Evolutionary conservation across 169 alveolate genomes (phyloP).

Genomic region (Plasmodium knowlesi): DNA sequence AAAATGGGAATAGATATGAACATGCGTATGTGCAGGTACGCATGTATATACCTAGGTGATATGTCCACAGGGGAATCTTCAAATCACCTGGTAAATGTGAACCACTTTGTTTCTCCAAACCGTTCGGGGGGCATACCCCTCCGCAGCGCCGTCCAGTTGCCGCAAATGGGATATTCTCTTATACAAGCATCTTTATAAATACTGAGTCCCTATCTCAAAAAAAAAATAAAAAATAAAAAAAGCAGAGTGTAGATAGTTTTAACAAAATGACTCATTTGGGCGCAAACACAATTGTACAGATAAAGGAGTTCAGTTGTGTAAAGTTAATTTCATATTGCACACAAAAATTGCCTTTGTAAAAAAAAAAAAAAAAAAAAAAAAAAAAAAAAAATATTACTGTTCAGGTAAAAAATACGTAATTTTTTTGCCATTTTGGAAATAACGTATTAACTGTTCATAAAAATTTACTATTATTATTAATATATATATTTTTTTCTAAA

Average conservation of each 20-base stretch:
- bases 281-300: neutral
- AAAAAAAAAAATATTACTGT: neutral
- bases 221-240: neutral
- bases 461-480: neutral
- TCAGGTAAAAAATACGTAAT: conserved; percentile 5
- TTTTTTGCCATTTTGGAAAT: conserved; percentile 9
- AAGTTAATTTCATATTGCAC: neutral
- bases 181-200: neutral
- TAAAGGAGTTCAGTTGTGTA: neutral
- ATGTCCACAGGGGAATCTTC: neutral
- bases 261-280: neutral
- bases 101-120: neutral
- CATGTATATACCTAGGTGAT: neutral
- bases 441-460: conserved; percentile 6
- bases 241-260: neutral
- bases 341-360: neutral
- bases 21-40: neutral
- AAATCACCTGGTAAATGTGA: neutral
- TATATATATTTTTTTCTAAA: neutral
- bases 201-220: neutral
- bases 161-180: neutral
- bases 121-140: neutral
- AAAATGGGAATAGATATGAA: neutral
- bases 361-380: conserved; percentile 5
- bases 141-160: neutral